Percentiles rank a stretch among this genome's conserved stretches.
Evolutionary conservation across 306 rosid species (phyloP).

Genomic region (Purshia tridentata): DNA sequence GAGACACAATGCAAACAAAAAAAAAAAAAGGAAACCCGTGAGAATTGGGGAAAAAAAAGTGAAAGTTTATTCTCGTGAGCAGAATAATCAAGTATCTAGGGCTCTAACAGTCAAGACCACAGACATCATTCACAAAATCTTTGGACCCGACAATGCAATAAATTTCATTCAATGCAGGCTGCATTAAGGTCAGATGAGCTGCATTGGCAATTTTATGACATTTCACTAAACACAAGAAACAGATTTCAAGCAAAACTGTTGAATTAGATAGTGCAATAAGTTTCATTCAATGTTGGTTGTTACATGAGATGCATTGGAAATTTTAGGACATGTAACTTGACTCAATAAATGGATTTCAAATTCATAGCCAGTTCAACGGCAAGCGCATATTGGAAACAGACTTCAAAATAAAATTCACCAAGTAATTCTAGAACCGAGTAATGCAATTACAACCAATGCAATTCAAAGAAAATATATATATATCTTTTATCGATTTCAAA

Average conservation of each 20-base stretch:
- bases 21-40: conserved; percentile 1
- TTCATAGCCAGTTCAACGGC: too few species aligned
- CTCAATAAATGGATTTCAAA: not conserved
- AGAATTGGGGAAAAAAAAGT: not conserved
- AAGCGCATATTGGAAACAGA: too few species aligned
- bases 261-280: too few species aligned
- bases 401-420: not conserved
- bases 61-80: not conserved
- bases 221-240: too few species aligned
- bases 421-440: not conserved
- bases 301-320: too few species aligned
- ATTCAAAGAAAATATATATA: not conserved
- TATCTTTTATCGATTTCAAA: not conserved
- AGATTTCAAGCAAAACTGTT: too few species aligned
- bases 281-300: too few species aligned
- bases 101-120: not conserved
- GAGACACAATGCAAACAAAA: conserved; percentile 10
- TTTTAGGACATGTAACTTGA: not conserved
- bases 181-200: not conserved
- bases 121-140: not conserved
- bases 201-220: not conserved
- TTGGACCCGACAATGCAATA: not conserved
- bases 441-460: not conserved
- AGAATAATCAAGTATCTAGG: not conserved
- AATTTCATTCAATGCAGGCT: not conserved